Evolutionary conservation across 345 rosid species (phyloP).

Genomic region (Brassica incana): DNA sequence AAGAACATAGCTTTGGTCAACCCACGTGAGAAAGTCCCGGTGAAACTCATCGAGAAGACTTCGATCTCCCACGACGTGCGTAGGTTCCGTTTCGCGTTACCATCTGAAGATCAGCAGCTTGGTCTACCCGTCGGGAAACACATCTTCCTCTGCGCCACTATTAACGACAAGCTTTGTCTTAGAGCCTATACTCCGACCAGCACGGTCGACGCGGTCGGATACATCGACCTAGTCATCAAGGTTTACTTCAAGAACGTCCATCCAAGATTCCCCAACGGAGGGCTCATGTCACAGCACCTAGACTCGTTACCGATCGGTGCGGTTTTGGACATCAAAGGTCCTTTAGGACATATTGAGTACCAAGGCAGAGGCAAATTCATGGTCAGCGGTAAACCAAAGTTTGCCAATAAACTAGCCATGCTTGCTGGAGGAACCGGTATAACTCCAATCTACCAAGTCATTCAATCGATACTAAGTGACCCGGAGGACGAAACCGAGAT

Average conservation of each 20-base stretch:
- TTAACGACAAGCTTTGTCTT: constrained; percentile 72
- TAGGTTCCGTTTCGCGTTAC: constrained; percentile 64
- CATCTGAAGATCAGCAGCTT: constrained; percentile 64
- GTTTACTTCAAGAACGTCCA: constrained; percentile 74
- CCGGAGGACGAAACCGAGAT: constrained; percentile 76
- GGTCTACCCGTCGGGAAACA: constrained; percentile 92
- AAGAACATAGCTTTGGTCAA: constrained; percentile 59
- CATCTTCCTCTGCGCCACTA: constrained; percentile 65
- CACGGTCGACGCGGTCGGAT: constrained; percentile 59
- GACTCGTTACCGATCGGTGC: constrained; percentile 72
- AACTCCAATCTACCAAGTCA: constrained; percentile 80
- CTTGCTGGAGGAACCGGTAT: constrained; percentile 91
- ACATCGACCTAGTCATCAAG: constrained; percentile 79
- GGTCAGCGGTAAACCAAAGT: constrained; percentile 74
- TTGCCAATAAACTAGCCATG: constrained; percentile 75
- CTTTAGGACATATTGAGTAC: constrained; percentile 83
- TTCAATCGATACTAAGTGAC: constrained; percentile 70
- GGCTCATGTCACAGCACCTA: constrained; percentile 76
- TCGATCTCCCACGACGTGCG: constrained; percentile 73
- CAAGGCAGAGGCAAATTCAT: constrained; percentile 61
- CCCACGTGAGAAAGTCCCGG: constrained; percentile 75
- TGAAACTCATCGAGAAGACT: constrained; percentile 68
- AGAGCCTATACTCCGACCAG: constrained; percentile 90
- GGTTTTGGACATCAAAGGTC: constrained; percentile 74
- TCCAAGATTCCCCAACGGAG: constrained; percentile 84